A percentile compares a stretch with the other conserved stretches of the same genome.
Conservation (phyloP, 768 basidiomycete genomes). For the Jaapia argillacea region DNA sequence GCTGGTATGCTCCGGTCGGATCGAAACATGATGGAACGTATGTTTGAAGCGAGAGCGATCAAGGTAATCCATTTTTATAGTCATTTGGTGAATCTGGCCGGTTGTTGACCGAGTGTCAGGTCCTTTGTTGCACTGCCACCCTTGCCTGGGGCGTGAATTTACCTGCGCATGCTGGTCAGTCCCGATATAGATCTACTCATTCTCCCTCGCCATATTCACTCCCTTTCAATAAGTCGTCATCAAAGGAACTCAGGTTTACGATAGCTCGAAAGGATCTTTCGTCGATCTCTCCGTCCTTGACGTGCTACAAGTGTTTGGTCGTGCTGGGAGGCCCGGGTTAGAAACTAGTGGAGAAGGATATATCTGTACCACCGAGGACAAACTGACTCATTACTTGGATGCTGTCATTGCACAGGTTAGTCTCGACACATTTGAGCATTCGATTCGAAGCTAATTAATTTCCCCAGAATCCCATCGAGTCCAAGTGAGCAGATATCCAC, state of each 20-base stretch:
- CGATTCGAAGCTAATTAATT: slow-evolving; percentile 2
- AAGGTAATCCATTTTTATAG: slow-evolving; percentile 62
- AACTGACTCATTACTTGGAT: slow-evolving; percentile 83
- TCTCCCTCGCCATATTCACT: slow-evolving; percentile 2
- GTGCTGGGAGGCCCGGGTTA: slow-evolving; percentile 82
- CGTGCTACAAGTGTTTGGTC: slow-evolving; percentile 95
- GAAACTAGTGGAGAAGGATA: slow-evolving; percentile 95
- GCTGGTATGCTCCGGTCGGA: slow-evolving; percentile 96
- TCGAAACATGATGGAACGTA: slow-evolving; percentile 87
- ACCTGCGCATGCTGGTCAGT: slow-evolving; percentile 88
- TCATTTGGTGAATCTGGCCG: neutral
- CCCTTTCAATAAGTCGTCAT: no score
- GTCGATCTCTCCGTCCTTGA: slow-evolving; percentile 91
- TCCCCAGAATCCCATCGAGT: slow-evolving; percentile 85
- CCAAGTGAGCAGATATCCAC: slow-evolving; percentile 62
- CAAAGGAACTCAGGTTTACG: slow-evolving; percentile 96
- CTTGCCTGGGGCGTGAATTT: slow-evolving; percentile 99
- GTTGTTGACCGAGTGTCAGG: slow-evolving; percentile 33
- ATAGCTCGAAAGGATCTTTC: slow-evolving; percentile 82
- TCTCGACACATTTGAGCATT: slow-evolving; percentile 1
- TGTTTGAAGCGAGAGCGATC: slow-evolving; percentile 86
- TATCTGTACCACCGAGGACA: slow-evolving; percentile 92
- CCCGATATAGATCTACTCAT: slow-evolving; percentile 7
- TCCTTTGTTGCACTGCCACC: slow-evolving; percentile 95
- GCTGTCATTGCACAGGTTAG: slow-evolving; percentile 78